Evolutionary conservation across 345 rosid species (phyloP).

Genomic region (Heritiera fomes): DNA sequence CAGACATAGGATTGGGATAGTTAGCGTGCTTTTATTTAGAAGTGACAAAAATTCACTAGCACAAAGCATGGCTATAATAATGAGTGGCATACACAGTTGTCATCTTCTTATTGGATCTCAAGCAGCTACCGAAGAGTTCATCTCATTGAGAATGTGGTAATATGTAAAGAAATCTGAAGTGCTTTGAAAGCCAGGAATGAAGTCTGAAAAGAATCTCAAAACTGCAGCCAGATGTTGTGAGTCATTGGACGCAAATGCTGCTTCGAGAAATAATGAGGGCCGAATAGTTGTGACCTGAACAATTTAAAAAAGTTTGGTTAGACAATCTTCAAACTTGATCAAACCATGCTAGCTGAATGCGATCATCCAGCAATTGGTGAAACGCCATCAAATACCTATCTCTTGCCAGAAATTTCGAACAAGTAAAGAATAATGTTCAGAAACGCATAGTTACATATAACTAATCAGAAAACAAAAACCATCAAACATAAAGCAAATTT

Average conservation of each 20-base stretch:
- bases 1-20: too few species aligned
- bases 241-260: constrained; percentile 72
- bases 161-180: constrained; percentile 61
- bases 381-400: constrained; percentile 7
- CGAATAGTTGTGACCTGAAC: constrained; percentile 70
- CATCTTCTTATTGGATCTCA: constrained; percentile 16
- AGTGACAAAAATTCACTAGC: neutral
- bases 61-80: neutral
- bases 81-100: neutral
- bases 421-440: constrained; percentile 4
- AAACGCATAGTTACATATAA: neutral
- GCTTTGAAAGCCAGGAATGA: constrained; percentile 67
- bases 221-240: constrained; percentile 85
- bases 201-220: constrained; percentile 82
- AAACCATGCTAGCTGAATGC: neutral
- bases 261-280: constrained; percentile 78
- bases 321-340: constrained; percentile 1
- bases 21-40: too few species aligned
- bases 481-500: neutral
- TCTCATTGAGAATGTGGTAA: constrained; percentile 64
- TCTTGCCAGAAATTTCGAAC: constrained; percentile 6
- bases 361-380: neutral
- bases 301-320: constrained; percentile 8
- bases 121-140: constrained; percentile 44
- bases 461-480: neutral